Evolutionary conservation across 2,329 filamentous ascomycete genomes (phyloP).

Genomic region (Laburnicola sp.): DNA sequence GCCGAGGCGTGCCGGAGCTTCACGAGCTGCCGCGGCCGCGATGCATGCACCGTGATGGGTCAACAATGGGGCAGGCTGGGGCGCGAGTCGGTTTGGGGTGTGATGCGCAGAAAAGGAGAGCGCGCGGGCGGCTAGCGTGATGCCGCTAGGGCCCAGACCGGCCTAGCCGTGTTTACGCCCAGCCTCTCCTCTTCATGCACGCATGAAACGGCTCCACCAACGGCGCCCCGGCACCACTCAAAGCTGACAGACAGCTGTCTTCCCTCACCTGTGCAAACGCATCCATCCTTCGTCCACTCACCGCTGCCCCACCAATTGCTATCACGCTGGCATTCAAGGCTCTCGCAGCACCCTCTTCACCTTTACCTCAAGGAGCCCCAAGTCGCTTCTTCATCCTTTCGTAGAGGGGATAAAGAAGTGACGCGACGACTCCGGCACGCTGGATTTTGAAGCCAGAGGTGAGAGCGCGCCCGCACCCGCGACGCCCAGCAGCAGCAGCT

Average conservation of each 20-base stretch:
- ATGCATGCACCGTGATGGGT: no score
- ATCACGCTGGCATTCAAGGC: constrained; percentile 38
- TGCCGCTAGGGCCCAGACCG: not conserved
- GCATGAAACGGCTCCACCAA: constrained; percentile 31
- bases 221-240: constrained; percentile 24
- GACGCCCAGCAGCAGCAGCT: constrained; percentile 10
- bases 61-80: constrained; percentile 5
- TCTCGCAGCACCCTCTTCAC: constrained; percentile 17
- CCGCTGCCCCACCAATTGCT: constrained; percentile 44
- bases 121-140: constrained; percentile 28
- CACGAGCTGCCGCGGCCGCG: constrained; percentile 29
- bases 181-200: constrained; percentile 16
- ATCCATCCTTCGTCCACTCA: constrained; percentile 41
- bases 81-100: not conserved
- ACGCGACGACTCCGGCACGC: constrained; percentile 83
- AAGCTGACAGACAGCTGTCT: constrained; percentile 39
- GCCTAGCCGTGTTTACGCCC: constrained; percentile 13
- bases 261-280: constrained; percentile 32
- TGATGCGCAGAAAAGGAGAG: constrained; percentile 25
- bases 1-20: constrained; percentile 25
- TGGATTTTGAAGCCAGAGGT: constrained; percentile 98
- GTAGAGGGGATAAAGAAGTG: constrained; percentile 69
- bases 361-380: constrained; percentile 48
- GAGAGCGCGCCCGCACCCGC: constrained; percentile 53
- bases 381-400: constrained; percentile 69